Evolutionary conservation across 2,329 filamentous ascomycete species (phyloP).

Genomic region (Ophidiomyces ophidiicola): DNA sequence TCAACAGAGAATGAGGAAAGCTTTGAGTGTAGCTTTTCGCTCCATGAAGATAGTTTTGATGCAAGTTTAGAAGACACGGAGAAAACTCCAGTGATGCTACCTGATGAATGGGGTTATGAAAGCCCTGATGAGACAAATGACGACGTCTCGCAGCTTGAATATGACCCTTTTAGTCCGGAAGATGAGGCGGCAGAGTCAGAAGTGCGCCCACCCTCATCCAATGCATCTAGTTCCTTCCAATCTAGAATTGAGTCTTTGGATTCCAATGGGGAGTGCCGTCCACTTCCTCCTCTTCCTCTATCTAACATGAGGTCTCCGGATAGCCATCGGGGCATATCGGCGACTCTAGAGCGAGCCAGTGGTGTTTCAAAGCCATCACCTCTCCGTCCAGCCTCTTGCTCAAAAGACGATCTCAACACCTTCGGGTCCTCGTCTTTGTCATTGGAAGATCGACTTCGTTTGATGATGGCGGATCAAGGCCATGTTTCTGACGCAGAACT

Average conservation of each 20-base stretch:
- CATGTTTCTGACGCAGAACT: conserved; percentile 50
- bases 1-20: conserved; percentile 63
- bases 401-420: conserved; percentile 65
- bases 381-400: conserved; percentile 53
- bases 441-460: conserved; percentile 68
- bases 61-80: conserved; percentile 89
- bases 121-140: conserved; percentile 52
- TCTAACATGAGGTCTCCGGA: conserved; percentile 25
- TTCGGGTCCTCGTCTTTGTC: conserved; percentile 67
- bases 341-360: conserved; percentile 60
- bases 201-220: conserved; percentile 38
- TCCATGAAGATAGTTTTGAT: conserved; percentile 82
- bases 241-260: conserved; percentile 59
- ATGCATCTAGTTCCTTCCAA: conserved; percentile 28
- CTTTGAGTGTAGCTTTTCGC: conserved; percentile 44
- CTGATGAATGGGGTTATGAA: conserved; percentile 84
- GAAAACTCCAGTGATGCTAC: conserved; percentile 94
- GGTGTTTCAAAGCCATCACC: conserved; percentile 59
- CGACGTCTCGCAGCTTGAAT: conserved; percentile 42
- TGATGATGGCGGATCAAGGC: conserved; percentile 77
- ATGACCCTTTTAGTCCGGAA: conserved; percentile 54
- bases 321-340: conserved; percentile 49
- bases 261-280: conserved; percentile 70
- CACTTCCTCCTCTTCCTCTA: conserved; percentile 71
- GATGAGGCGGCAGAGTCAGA: conserved; percentile 55